Base-by-base conservation (phyloP, 371 early-diverging fungal species). In the Mortierella sp. region DNA sequence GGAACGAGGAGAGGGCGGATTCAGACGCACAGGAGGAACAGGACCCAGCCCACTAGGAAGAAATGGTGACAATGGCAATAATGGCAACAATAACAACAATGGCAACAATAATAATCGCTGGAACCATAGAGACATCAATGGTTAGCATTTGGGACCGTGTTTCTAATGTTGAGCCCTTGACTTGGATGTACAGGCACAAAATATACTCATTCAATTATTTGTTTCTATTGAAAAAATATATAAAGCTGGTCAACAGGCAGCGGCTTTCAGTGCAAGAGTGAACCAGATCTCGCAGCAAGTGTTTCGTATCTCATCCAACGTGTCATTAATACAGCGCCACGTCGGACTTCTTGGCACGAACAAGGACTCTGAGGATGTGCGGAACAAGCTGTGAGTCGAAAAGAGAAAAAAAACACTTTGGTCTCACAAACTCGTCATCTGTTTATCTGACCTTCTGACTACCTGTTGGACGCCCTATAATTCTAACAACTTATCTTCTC, bases 291-390 rank as follows among this genome's bases (percentile, higher is more conserved):
- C 95, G 24, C 93, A 93, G 69, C 90, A 92, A 74, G 89, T 94
- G 40, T 94, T 94, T 74, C 88, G 89, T 45, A 90, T 94, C 70
- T 93, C 92, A 52, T 87, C 90, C 72, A 94, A 94, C 72, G 94
- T 96, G 55, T 92, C 93, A 22, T 92, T 92, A 65, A 93, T 97
- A 53, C 93, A 96, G 41, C 88, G 92, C 32, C 86, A 94, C 4
- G 94, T 96, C 16, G 86, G 85, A n/a, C 90, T 89, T 72, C 85
- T 97, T 45, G 96, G 97, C 45, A 90, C 94, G 0, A 74, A 87
- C 65, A 88, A 89, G 79, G 98, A 98, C 84, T 93, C 95, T 9
- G 75, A 87, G 4, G 92, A 94, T 10, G 74, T 95, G 67, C 88
- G 97, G 65, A 83, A 83, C 63, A 91, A 93, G 76, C 75, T 96